A percentile compares a stretch with the other conserved stretches of the same genome.
These are phyloP conservation scores for Penicillium simplicissimum DNA, from an alignment of 495 filamentous ascomycete genomes.

Conservation along the genomic window DNA sequence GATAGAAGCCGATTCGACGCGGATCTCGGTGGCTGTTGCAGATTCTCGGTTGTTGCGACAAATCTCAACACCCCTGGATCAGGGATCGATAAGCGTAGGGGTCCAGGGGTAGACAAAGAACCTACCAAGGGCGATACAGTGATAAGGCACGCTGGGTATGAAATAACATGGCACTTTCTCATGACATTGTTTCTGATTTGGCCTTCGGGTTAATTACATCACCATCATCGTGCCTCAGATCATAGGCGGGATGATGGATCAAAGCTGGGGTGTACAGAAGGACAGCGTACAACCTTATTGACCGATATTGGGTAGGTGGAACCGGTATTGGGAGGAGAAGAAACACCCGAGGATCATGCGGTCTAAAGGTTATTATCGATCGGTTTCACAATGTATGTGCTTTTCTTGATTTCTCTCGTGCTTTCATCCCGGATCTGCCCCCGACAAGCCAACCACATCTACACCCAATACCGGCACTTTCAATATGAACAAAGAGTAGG, in stretches of 20 bases:
- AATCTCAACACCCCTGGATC: neutral
- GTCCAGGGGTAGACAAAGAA: neutral
- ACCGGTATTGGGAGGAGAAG: neutral
- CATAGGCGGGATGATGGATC: slow-evolving; percentile 3
- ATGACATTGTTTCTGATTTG: neutral
- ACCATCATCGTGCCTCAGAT: neutral
- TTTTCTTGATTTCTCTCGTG: neutral
- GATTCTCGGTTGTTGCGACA: neutral
- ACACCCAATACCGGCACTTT: neutral
- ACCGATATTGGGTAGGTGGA: neutral
- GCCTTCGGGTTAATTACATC: neutral
- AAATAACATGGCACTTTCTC: neutral
- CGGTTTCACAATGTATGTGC: neutral
- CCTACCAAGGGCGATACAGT: neutral
- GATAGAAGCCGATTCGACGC: neutral
- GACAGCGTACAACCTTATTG: slow-evolving; percentile 1
- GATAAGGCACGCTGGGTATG: neutral
- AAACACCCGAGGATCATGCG: neutral
- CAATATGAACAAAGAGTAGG: neutral
- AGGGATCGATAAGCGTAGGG: neutral
- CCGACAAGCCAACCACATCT: neutral
- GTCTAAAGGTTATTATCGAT: neutral
- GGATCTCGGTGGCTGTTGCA: slow-evolving; percentile 4
- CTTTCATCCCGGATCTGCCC: neutral
- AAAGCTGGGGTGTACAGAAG: neutral